A percentile compares a stretch with the other conserved stretches of the same genome.
These are phyloP conservation scores for Fusarium nanum DNA, from an alignment of 2,329 filamentous ascomycete genomes.

Conservation along the genomic window DNA sequence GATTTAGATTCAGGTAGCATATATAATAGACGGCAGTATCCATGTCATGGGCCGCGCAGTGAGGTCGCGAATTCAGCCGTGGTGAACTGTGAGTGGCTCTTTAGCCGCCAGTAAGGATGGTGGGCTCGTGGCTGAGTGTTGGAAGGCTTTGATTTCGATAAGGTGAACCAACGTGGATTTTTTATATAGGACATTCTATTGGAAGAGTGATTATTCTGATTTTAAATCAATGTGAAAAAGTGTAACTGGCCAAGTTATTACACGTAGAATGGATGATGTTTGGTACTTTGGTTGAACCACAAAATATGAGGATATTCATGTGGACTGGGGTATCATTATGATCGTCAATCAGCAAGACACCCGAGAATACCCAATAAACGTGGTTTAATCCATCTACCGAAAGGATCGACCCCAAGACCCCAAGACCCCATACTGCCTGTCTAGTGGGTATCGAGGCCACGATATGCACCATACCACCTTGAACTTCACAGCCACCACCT, in stretches of 20 bases:
- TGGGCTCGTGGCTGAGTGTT: conserved; percentile 41
- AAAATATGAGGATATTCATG: neutral
- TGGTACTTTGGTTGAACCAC: neutral
- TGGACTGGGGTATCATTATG: neutral
- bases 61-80: conserved; percentile 31
- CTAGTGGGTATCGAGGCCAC: conserved; percentile 11
- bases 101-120: conserved; percentile 30
- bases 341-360: neutral
- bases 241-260: neutral
- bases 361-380: conserved; percentile 5
- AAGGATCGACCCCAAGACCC: conserved; percentile 17
- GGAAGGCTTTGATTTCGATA: conserved; percentile 34
- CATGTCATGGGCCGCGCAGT: conserved; percentile 14
- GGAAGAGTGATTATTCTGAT: neutral
- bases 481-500: conserved; percentile 37
- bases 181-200: neutral
- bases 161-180: conserved; percentile 31
- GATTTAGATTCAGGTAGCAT: neutral
- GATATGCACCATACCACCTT: conserved; percentile 18
- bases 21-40: neutral
- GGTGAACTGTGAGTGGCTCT: conserved; percentile 40
- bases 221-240: neutral
- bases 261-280: neutral
- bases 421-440: conserved; percentile 2
- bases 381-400: conserved; percentile 20